Percentiles rank a stretch among this genome's conserved stretches.
Evolutionary conservation across 2,329 filamentous ascomycete genomes (phyloP).

Genomic region (Bipolaris gigantea): DNA sequence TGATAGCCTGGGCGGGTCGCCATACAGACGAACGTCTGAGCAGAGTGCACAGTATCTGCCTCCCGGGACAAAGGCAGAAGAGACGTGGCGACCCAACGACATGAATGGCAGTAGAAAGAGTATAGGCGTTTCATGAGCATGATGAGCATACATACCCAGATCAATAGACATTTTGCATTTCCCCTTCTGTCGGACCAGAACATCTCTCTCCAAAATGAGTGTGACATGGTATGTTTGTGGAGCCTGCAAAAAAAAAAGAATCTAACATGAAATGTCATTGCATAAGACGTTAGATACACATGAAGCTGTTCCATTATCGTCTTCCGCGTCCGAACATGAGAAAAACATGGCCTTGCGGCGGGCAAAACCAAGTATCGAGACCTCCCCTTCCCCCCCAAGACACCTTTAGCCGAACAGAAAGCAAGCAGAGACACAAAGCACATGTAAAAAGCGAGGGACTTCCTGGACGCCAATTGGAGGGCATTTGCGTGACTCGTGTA

Average conservation of each 20-base stretch:
- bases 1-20: conserved; percentile 54
- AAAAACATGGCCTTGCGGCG: conserved; percentile 28
- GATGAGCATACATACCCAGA: conserved; percentile 3
- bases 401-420: conserved; percentile 29
- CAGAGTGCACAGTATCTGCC: conserved; percentile 63
- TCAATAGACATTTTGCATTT: neutral
- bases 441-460: conserved; percentile 36
- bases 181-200: neutral
- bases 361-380: conserved; percentile 35
- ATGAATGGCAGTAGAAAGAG: conserved; percentile 24
- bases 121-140: conserved; percentile 32
- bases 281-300: conserved; percentile 32
- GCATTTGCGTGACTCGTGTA: conserved; percentile 41
- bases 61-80: conserved; percentile 81
- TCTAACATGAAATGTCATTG: conserved; percentile 19
- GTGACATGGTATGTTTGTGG: too few species aligned
- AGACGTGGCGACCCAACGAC: conserved; percentile 65
- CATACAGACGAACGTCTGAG: conserved; percentile 47
- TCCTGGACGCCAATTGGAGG: conserved; percentile 38
- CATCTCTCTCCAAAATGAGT: too few species aligned
- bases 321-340: conserved; percentile 20
- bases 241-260: neutral
- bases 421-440: conserved; percentile 34
- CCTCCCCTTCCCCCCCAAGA: conserved; percentile 11
- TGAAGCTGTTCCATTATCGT: conserved; percentile 37